Evolutionary conservation across 345 rosid species (phyloP), one percentile per base, ranked within the genome.

Genomic region (Excoecaria cochinchinensis): DNA sequence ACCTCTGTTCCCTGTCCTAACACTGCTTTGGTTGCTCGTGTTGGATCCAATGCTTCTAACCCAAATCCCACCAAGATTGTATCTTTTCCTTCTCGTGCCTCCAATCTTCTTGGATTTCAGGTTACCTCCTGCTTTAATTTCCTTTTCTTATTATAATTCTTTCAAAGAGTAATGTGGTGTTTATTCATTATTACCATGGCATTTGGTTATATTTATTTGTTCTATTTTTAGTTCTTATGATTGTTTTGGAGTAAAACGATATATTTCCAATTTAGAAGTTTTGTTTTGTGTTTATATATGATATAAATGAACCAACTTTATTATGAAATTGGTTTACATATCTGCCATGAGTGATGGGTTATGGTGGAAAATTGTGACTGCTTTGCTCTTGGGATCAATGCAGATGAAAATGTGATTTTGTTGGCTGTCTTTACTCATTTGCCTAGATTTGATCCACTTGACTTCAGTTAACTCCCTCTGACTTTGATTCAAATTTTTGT

Each of bases 1-100:
- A 76, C 79, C 62, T 81, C 91, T 0, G 82, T 86, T 67, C 90
- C 98, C 25, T 87, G 85, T 79, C 88, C 93, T 63, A 93, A 91
- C 78, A 82, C 90, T 73, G 82, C 85, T 74, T 74, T 82, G n/a
- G 65, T 74, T 44, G 81, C 80, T 82, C 72, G 83, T 17, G 71
- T 79, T 61, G 85, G 90, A 77, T 85, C 91, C 80, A n/a, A 75
- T 67, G 78, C 77, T 48, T 77, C 71, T 60, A 61, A 38, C 73
- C 69, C 80, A 63, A 81, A 59, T 17, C 85, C 76, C 57, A 72
- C 47, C 60, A 78, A 66, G 59, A 81, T 53, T 58, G 19, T 81
- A 78, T 86, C 81, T 14, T 81, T 84, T 72, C 73, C 81, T 50
- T 56, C 58, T 67, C 59, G 77, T 21, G 57, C 64, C 77, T 64